Conservation (phyloP, 805 yeast species). For the Candida loeiensis region DNA sequence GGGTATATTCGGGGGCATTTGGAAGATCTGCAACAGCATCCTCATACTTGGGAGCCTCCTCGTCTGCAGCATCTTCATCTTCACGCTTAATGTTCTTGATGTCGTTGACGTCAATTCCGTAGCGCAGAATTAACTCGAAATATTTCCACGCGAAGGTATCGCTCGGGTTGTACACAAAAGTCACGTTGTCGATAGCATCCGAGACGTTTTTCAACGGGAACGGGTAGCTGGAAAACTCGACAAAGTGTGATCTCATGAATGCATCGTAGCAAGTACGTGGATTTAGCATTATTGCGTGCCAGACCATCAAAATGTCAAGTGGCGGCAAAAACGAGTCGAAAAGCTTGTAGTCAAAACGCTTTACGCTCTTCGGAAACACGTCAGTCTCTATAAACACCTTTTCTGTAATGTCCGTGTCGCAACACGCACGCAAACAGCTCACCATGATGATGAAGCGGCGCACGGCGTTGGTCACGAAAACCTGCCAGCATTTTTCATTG, state of each 20-base stretch:
- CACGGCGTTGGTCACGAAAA: constrained; percentile 21
- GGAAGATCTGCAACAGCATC: no score
- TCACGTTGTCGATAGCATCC: constrained; percentile 11
- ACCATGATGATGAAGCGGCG: constrained; percentile 20
- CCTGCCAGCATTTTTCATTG: constrained; percentile 19
- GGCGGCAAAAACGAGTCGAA: constrained; percentile 16
- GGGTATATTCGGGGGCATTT: no score
- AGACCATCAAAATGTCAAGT: constrained; percentile 22
- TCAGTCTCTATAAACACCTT: background rate
- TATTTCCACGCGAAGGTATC: constrained; percentile 5
- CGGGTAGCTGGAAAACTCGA: constrained; percentile 15
- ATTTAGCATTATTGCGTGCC: constrained; percentile 22
- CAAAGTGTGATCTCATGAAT: constrained; percentile 14
- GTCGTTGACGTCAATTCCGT: no score
- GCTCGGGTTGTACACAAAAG: constrained; percentile 13
- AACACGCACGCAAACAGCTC: constrained; percentile 12
- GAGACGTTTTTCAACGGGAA: constrained; percentile 18
- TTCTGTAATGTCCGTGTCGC: background rate
- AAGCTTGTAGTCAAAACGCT: background rate
- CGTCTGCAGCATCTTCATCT: no score
- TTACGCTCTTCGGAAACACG: background rate
- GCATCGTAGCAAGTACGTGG: constrained; percentile 16
- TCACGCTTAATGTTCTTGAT: background rate
- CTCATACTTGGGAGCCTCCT: no score
- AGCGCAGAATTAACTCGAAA: no score